phyloP scores from a whole-genome alignment of 1,139 yeast species.

The Suhomyces ambrosiae region DNA sequence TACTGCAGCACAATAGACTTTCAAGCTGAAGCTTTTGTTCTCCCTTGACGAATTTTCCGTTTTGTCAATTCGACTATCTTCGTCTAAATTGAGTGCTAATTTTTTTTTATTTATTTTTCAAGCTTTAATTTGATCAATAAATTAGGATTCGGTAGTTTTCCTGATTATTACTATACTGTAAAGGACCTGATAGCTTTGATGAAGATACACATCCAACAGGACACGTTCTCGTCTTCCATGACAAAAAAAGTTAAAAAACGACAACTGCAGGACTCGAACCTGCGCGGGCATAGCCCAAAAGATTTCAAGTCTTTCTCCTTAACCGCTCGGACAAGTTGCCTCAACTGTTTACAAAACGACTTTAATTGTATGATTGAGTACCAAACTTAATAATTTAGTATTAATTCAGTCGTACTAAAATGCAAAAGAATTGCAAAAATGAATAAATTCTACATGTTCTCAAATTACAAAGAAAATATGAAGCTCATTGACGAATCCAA shows the following conservation, averaged over 20 bases:
- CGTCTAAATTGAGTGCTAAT: background rate
- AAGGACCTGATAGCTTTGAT: no score
- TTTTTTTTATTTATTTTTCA: background rate
- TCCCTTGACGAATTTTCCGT: background rate
- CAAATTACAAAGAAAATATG: no score
- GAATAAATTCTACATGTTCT: no score
- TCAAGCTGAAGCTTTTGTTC: background rate
- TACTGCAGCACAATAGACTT: background rate
- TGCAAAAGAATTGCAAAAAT: no score
- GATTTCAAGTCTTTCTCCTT: constrained; percentile 61
- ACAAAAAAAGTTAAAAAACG: constrained; percentile 26
- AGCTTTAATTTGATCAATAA: no score
- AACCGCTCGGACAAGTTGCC: constrained; percentile 62
- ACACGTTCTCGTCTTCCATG: background rate
- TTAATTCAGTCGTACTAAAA: no score
- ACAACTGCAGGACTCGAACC: constrained; percentile 63
- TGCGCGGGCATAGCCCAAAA: constrained; percentile 63
- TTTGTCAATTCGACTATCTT: background rate
- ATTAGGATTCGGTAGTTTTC: no score
- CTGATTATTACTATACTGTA: no score
- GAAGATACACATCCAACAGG: no score
- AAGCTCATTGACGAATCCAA: no score
- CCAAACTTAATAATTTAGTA: no score
- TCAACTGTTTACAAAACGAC: constrained; percentile 3
- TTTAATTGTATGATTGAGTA: no score